These are phyloP conservation scores for Chlorophyllum brunneum DNA, from an alignment of 768 basidiomycete species.

Conservation along the genomic window DNA sequence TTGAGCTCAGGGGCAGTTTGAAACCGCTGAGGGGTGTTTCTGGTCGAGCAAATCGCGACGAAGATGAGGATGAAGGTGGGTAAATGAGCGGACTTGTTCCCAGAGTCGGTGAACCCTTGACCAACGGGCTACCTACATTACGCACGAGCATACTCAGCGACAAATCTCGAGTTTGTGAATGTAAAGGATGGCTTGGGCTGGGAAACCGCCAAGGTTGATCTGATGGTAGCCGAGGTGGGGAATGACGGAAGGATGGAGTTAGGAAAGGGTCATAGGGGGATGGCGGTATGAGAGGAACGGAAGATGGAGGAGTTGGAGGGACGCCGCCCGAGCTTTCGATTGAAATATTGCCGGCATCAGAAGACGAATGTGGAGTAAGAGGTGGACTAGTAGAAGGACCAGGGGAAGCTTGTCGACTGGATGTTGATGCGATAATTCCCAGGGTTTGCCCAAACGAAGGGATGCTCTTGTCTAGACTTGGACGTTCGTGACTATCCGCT, in stretches of 20 bases:
- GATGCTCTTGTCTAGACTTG: conserved; percentile 16
- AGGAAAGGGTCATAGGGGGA: conserved; percentile 75
- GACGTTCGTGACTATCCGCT: conserved; percentile 18
- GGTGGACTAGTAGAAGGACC: conserved; percentile 17
- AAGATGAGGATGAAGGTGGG: conserved; percentile 33
- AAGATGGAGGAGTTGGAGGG: conserved; percentile 26
- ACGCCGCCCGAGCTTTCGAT: conserved; percentile 20
- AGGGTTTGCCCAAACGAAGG: conserved; percentile 17
- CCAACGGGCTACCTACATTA: conserved; percentile 45
- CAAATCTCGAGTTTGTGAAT: conserved; percentile 59
- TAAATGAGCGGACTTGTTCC: conserved; percentile 29
- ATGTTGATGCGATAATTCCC: conserved; percentile 12
- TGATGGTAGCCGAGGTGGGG: conserved; percentile 67
- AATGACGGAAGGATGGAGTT: conserved; percentile 77
- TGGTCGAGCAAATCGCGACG: conserved; percentile 13
- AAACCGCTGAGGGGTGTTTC: conserved; percentile 14
- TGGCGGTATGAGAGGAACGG: conserved; percentile 42
- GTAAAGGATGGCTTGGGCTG: conserved; percentile 75
- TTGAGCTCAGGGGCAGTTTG: conserved; percentile 37
- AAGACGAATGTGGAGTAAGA: conserved; percentile 34
- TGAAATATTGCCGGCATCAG: conserved; percentile 23
- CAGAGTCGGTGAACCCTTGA: conserved; percentile 26
- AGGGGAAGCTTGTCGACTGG: conserved; percentile 2
- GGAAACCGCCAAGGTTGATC: conserved; percentile 83
- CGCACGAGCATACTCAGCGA: conserved; percentile 62